Base-by-base conservation (phyloP, 805 yeast genomes). In the Trichomonascus vanleenenianus region DNA sequence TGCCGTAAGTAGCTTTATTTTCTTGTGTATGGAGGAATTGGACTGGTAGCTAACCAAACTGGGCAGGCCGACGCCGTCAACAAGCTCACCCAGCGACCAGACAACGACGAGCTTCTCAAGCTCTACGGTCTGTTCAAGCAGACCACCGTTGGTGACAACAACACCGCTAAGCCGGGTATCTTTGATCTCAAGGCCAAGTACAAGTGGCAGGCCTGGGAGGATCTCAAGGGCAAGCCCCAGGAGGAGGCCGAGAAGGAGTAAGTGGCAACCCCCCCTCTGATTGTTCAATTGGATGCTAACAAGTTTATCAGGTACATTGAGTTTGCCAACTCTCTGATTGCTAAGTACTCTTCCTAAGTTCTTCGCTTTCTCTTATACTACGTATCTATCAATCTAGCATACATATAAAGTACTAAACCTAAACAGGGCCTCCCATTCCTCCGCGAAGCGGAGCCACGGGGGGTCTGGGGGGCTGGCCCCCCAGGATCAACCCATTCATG, bases 161-260 rank as follows among this genome's bases (percentile, higher is more conserved):
- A 63, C 57, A 84, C 95, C 51, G 72, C 75, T 46, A 85, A 86
- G 72, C 98, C 98, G 45, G 93, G 96, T 52, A 69, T 85, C 49
- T 86, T 93, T 66, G 95, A 88, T 70, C 76, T 93, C 71, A 87
- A 84, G 72, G 97, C 91, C 56, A 88, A 94, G 70, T 85, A 85
- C 78, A 93, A 93, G 75, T 93, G 97, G 97, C 91, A 89, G 63
- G 77, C 97, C 7, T 93, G 97, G 97, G 82, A 82, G 59, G 81
- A 79, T 58, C 71, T 82, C 61, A 83, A 85, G 72, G 98, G 98
- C 48, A 77, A 76, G 50, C 68, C 87, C 35, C 85, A 84, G 68
- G 95, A 79, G 56, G 97, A 87, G 31, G 98, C 98, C 50, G 97
- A 91, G 74, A 53, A 74, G 57, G 74, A 87, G 66, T 78, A 53